Evolutionary conservation across 192 early-diverging fungal species (phyloP).

Genomic region (Rhizophagus sp.): DNA sequence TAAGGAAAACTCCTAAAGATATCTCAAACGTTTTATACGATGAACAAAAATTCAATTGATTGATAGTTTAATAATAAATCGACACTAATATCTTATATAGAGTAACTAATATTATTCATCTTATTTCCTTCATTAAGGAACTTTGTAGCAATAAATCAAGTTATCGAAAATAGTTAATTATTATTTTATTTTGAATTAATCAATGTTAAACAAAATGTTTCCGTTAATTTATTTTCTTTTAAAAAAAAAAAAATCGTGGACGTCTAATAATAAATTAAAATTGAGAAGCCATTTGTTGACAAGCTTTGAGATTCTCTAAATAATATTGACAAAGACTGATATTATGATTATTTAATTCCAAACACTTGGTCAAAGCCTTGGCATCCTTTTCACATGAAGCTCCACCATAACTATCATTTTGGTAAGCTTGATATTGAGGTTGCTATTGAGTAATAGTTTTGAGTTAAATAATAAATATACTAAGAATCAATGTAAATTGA

Average conservation of each 20-base stretch:
- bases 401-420: conserved; percentile 35
- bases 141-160: too few species aligned
- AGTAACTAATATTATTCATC: not conserved
- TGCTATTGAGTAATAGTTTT: conserved; percentile 33
- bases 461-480: not conserved
- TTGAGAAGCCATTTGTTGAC: conserved; percentile 62
- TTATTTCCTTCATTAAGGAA: not conserved
- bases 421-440: conserved; percentile 32
- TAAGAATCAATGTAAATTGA: conserved; percentile 10
- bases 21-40: not conserved
- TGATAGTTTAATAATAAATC: not conserved
- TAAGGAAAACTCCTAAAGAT: conserved; percentile 10
- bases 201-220: not conserved
- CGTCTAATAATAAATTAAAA: conserved; percentile 26
- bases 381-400: conserved; percentile 70
- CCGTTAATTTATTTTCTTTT: not conserved
- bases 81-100: not conserved
- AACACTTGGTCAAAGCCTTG: conserved; percentile 83
- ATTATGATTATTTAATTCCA: conserved; percentile 81
- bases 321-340: conserved; percentile 87
- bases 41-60: not conserved
- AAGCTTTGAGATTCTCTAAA: conserved; percentile 88
- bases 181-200: conserved; percentile 4
- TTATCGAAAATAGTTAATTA: not conserved
- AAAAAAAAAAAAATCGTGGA: not conserved